A percentile compares a stretch with the other conserved stretches of the same genome.
Evolutionary conservation across 2,329 filamentous ascomycete genomes (phyloP).

Genomic region (Phialemoniopsis sp.): DNA sequence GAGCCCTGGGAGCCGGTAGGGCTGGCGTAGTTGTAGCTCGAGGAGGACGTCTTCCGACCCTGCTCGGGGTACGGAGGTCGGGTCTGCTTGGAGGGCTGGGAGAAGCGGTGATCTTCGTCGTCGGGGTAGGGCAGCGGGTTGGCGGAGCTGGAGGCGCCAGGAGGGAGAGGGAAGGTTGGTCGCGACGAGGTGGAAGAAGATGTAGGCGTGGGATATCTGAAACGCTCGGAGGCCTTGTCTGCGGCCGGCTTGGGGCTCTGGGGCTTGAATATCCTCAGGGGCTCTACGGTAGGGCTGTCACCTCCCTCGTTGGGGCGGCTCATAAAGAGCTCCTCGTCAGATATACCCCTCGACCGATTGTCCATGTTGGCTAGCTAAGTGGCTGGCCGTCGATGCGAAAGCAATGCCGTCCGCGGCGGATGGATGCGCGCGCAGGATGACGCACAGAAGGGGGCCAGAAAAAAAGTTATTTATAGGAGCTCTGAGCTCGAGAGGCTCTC

Average conservation of each 20-base stretch:
- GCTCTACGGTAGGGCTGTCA: constrained; percentile 77
- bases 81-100: constrained; percentile 32
- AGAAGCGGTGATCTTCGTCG: constrained; percentile 50
- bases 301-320: constrained; percentile 43
- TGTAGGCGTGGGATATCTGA: constrained; percentile 41
- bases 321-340: constrained; percentile 83
- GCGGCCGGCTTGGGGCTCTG: constrained; percentile 55
- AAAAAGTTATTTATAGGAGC: constrained; percentile 18
- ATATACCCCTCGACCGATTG: constrained; percentile 57
- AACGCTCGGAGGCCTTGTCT: constrained; percentile 31
- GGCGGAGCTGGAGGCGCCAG: constrained; percentile 67
- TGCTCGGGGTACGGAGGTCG: constrained; percentile 41
- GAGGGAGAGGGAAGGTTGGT: constrained; percentile 59
- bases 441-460: neutral
- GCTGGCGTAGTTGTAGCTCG: constrained; percentile 23
- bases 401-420: neutral
- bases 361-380: constrained; percentile 29
- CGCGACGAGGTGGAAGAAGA: constrained; percentile 41
- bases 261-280: constrained; percentile 80
- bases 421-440: constrained; percentile 4
- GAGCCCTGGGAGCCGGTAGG: constrained; percentile 25
- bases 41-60: constrained; percentile 22
- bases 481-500: constrained; percentile 4
- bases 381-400: constrained; percentile 1
- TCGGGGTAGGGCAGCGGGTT: constrained; percentile 69